Evolutionary conservation across 495 filamentous ascomycete species (phyloP), one percentile per base, ranked within the genome.

Genomic region (Hypomontagnella monticulosa): DNA sequence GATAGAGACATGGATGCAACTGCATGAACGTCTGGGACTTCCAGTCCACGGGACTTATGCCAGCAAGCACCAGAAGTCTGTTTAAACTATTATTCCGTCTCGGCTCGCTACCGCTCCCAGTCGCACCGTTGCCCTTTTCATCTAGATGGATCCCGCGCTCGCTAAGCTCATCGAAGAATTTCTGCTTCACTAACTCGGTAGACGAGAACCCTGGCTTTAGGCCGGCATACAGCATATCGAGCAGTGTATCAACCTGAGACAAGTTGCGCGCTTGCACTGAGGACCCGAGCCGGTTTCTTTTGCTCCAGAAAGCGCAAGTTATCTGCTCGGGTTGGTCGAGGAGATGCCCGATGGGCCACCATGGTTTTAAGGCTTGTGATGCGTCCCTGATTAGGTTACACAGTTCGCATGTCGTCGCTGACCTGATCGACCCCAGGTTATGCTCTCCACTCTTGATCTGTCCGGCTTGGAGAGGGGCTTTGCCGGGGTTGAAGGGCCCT

Each of bases 251-350:
- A 0, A 6, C 41, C 40, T 54, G 50, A 9, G 58, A 32, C 30
- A 61, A 20, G 6, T 9, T 15, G 3, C 3, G 2, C 36, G 50
- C 23, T 4, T 40, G 34, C 50, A 18, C n/a, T 8, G 51, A 56
- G 5, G 43, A 51, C 20, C 58, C 52, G 42, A 63, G 30, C 4
- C 59, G 37, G 9, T 59, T 67, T 11, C 59, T 38, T 3, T 18
- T 11, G 41, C 50, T 58, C 19, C 30, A 67, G 19, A 67, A 53
- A 0, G 65, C 65, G 55, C 53, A 63, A 0, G 52, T 58, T 8
- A 58, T 47, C 4, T 38, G 19, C 23, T 63, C 59, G 4, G 59
- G 52, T 1, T 32, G 40, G 53, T 58, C 23, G 8, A 63, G 65
- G 16, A 63, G 32, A 10, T 57, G 20, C 3, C 32, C 54, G 34